Percentiles rank a stretch among this genome's conserved stretches.
Evolutionary conservation across 2,329 filamentous ascomycete genomes (phyloP).

Genomic region (Exophiala spinifera): DNA sequence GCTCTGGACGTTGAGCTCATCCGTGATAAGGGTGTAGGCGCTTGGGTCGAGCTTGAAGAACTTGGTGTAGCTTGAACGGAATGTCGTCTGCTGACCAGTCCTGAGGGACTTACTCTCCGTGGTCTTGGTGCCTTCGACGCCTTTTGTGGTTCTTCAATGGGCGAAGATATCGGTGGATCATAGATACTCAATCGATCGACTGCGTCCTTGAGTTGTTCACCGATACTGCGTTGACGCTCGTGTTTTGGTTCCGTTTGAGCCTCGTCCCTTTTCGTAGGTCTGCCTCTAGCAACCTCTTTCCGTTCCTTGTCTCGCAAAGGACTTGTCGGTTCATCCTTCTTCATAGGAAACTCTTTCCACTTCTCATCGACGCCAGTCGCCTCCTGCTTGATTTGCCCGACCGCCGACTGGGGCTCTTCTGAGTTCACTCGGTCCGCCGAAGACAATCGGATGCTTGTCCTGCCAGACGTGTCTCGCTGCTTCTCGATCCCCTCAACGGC

Average conservation of each 20-base stretch:
- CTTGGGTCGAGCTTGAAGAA: neutral
- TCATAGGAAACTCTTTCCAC: constrained; percentile 14
- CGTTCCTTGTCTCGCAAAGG: constrained; percentile 29
- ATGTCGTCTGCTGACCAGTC: constrained; percentile 10
- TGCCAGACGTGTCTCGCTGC: constrained; percentile 40
- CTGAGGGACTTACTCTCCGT: constrained; percentile 9
- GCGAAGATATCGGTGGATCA: constrained; percentile 25
- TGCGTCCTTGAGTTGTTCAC: constrained; percentile 20
- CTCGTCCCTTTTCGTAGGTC: constrained; percentile 24
- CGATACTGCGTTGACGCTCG: neutral
- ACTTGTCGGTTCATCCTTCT: constrained; percentile 26
- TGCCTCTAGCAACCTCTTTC: constrained; percentile 30
- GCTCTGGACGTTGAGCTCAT: neutral
- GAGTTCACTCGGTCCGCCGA: constrained; percentile 23
- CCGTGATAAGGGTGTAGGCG: neutral
- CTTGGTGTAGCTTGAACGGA: constrained; percentile 16
- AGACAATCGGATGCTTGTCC: constrained; percentile 2
- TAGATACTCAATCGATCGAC: constrained; percentile 27
- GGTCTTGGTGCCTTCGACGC: constrained; percentile 3
- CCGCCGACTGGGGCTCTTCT: constrained; percentile 16
- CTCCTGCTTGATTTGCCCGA: constrained; percentile 23
- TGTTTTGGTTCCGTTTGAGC: constrained; percentile 8
- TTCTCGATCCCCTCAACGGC: constrained; percentile 60
- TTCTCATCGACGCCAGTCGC: constrained; percentile 6
- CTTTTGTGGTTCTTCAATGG: constrained; percentile 8